Percentiles rank a stretch among this genome's conserved stretches.
Evolutionary conservation across 176 grass and related monocot genomes (phyloP).

Genomic region (Cenchrus americanus): DNA sequence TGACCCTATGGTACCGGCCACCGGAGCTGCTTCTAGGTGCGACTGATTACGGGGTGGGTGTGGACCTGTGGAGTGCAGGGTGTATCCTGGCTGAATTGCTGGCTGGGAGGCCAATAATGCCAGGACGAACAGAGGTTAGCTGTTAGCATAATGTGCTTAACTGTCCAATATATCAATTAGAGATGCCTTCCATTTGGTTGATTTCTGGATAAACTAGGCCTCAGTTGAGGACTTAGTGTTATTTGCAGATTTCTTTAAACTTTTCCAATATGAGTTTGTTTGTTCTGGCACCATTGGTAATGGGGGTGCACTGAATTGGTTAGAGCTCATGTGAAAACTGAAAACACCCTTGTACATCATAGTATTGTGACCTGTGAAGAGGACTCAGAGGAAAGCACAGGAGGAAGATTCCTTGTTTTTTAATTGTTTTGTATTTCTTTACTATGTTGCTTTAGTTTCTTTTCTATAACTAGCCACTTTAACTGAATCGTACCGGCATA

Average conservation of each 20-base stretch:
- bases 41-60: slow-evolving; percentile 76
- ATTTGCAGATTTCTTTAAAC: slow-evolving; percentile 11
- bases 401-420: neutral
- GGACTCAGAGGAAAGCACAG: neutral
- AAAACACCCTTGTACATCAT: slow-evolving; percentile 1
- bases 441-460: neutral
- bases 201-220: slow-evolving; percentile 13
- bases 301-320: neutral
- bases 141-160: slow-evolving; percentile 45
- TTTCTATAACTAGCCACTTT: neutral
- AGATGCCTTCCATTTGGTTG: neutral
- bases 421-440: neutral
- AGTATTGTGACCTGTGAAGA: neutral
- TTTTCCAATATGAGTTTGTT: slow-evolving; percentile 14
- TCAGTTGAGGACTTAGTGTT: slow-evolving; percentile 7
- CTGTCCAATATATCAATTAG: slow-evolving; percentile 4
- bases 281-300: neutral
- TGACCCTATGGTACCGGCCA: slow-evolving; percentile 83
- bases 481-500: slow-evolving; percentile 20
- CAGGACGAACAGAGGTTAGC: slow-evolving; percentile 85
- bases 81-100: slow-evolving; percentile 81
- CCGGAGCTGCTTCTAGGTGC: slow-evolving; percentile 76
- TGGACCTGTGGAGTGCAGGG: slow-evolving; percentile 83
- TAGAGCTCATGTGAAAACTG: neutral
- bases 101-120: slow-evolving; percentile 86